Evolutionary conservation across 768 basidiomycete species (phyloP), one percentile per base, ranked within the genome.

Genomic region (Cystobasidium onofrii): DNA sequence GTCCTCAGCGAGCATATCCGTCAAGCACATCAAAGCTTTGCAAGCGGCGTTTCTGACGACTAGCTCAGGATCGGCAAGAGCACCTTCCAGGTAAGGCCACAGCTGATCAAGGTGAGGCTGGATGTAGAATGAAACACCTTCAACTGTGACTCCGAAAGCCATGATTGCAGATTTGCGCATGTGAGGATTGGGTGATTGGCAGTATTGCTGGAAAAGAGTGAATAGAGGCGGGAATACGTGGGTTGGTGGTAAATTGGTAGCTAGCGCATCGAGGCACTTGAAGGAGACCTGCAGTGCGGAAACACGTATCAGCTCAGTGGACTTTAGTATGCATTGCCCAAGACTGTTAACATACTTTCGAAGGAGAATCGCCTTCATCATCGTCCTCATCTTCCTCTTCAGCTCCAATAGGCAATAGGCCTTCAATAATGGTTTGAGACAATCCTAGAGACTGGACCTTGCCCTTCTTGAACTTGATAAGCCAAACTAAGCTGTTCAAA

Each of bases 111-210:
- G 92, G 77, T 92, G 85, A 10, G 94, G 92, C 39, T 92, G 91
- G 87, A 99, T 97, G 83, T 84, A 98, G 84, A 98, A 94, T 83
- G 90, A 91, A 84, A 95, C 97, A 20, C 96, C 96, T 81, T 99
- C 96, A 73, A 98, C 92, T 55, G 88, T 87, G 63, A 98, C 91
- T 76, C 96, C 96, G 63, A 99, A 87, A 0, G 94, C 90, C 78
- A 95, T 91, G 83, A 98, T 89, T 9, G 93, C 95, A 61, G 91
- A 90, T 66, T 95, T 93, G 36, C 96, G 89, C 78, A 87, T 83
- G 65, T 85, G 83, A 0, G 92, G 86, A 76, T 97, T 88, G 7
- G 87, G 81, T 1, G 92, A 93, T 7, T 85, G 83, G 83, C 93
- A 90, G 82, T 94, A 97, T 71, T 89, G 86, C 75, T 88, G 85